Evolutionary conservation across 2,329 filamentous ascomycete species (phyloP), one percentile per base, ranked within the genome.

Genomic region (Arthroderma uncinatum): DNA sequence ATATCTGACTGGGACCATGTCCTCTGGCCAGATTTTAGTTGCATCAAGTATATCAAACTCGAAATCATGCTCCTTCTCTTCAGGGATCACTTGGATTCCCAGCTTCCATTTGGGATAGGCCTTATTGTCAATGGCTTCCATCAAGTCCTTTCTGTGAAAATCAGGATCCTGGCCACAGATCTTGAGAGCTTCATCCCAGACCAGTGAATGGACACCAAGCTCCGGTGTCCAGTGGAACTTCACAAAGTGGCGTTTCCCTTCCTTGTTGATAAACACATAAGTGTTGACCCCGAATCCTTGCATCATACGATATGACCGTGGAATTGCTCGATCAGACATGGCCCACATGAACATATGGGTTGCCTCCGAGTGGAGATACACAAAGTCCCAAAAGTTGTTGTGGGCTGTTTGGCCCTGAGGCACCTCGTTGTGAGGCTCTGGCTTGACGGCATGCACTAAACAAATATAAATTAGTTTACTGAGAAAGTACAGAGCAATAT

Each of bases 221-320:
- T 85, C 82, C 0, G 87, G 86, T 0, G 82, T 89, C 65, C 80
- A 90, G 67, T 85, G 82, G 67, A 90, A 91, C 71, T 92, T 92
- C 69, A 88, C 84, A 62, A 90, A 89, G 57, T 80, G 77, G 0
- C 84, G 78, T 67, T 87, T 80, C 21, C 85, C 86, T 62, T 85
- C 78, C 23, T 77, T 79, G 59, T 89, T 89, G 60, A 77, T 75
- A 1, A 90, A 76, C 0, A 81, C 86, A 64, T 78, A 92, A 0
- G 88, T 91, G 70, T 92, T 90, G 63, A 92, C 87, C 56, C 87
- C 87, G 58, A 91, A 92, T 0, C 87, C 87, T 63, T 92, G 86
- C 85, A 92, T 90, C 86, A 90, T 90, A 23, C 87, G 82, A 71
- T 79, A 90, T 0, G 84, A 88, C 1, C 85, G 80, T 1, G 87